These are phyloP conservation scores for Clarireedia monteithiana DNA, from an alignment of 2,329 filamentous ascomycete genomes.

Conservation along the genomic window DNA sequence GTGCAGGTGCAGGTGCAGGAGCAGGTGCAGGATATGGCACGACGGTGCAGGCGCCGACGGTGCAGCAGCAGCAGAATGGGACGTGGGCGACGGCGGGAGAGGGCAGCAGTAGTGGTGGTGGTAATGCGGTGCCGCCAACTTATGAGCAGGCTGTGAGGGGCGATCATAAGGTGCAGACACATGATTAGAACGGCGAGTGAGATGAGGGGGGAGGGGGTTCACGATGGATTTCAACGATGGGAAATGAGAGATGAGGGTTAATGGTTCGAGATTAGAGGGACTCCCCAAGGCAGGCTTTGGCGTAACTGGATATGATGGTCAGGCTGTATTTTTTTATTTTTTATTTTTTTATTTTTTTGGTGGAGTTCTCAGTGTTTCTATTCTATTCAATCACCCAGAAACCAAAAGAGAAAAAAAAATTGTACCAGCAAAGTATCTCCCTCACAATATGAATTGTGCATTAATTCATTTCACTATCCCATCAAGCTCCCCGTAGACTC, in stretches of 20 bases:
- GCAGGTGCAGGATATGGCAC: slow-evolving; percentile 25
- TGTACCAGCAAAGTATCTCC: neutral
- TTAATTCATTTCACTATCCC: slow-evolving; percentile 6
- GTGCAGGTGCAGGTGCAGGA: slow-evolving; percentile 14
- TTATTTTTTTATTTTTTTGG: neutral
- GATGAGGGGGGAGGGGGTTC: neutral
- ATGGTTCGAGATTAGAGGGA: neutral
- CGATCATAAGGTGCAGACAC: slow-evolving; percentile 78
- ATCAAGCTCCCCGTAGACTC: slow-evolving; percentile 46
- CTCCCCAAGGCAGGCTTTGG: no score
- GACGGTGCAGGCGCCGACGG: slow-evolving; percentile 26
- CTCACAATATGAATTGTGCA: neutral
- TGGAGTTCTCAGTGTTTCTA: neutral
- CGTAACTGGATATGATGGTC: no score
- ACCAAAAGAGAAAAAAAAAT: neutral
- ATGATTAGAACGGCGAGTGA: slow-evolving; percentile 16
- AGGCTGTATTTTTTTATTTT: no score
- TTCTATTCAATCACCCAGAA: neutral
- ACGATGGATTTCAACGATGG: neutral
- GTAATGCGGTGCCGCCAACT: slow-evolving; percentile 60
- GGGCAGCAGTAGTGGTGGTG: slow-evolving; percentile 35
- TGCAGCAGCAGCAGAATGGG: slow-evolving; percentile 28
- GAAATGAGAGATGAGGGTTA: neutral
- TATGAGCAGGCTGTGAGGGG: slow-evolving; percentile 87
- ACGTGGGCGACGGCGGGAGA: slow-evolving; percentile 27